A percentile compares a stretch with the other conserved stretches of the same genome.
phyloP scores from a whole-genome alignment of 2,329 filamentous ascomycete genomes.

The Fusarium sarcochroum region DNA sequence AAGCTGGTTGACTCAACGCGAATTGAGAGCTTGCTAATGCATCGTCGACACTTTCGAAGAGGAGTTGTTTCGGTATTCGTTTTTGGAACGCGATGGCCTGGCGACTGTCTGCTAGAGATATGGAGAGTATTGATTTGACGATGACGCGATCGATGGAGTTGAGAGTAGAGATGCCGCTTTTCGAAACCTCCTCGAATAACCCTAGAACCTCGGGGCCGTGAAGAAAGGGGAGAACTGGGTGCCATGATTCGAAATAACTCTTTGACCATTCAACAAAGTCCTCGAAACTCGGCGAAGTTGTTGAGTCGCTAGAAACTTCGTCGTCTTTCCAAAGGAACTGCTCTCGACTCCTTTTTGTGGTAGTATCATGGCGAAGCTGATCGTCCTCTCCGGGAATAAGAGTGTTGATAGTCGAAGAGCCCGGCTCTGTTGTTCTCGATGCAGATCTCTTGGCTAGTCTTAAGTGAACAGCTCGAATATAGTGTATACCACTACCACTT shows the following conservation, averaged over 20 bases:
- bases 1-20: constrained; percentile 62
- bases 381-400: constrained; percentile 72
- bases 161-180: constrained; percentile 49
- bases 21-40: constrained; percentile 64
- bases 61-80: constrained; percentile 58
- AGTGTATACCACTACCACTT: constrained; percentile 71
- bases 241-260: constrained; percentile 71
- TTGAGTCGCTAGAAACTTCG: constrained; percentile 48
- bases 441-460: constrained; percentile 55
- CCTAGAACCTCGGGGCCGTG: constrained; percentile 66
- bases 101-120: constrained; percentile 66
- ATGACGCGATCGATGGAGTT: constrained; percentile 58
- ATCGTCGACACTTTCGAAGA: constrained; percentile 65
- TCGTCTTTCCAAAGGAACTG: constrained; percentile 54
- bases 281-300: constrained; percentile 56
- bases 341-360: constrained; percentile 22
- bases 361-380: constrained; percentile 54
- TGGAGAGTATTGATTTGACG: constrained; percentile 65
- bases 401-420: constrained; percentile 37
- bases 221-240: constrained; percentile 69
- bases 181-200: constrained; percentile 60
- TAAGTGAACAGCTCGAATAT: constrained; percentile 68
- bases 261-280: constrained; percentile 64
- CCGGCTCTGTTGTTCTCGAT: constrained; percentile 30
- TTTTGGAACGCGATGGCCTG: constrained; percentile 52